Evolutionary conservation across 1,284 basidiomycete species (phyloP).

Genomic region (Moesziomyces globuligerus): DNA sequence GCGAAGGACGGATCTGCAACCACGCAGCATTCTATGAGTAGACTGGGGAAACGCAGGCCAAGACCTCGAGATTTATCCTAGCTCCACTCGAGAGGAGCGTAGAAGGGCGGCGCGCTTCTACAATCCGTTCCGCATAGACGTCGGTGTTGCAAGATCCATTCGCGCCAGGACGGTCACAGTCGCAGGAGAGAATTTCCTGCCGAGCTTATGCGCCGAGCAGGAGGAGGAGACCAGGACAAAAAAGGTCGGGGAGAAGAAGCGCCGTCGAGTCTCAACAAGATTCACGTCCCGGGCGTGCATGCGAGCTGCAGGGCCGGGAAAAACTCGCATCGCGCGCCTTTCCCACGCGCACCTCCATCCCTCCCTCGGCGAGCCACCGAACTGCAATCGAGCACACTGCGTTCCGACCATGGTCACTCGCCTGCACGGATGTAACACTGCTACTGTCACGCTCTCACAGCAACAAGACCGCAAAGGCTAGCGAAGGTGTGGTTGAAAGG

Average conservation of each 20-base stretch:
- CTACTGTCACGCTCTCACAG: too few species aligned
- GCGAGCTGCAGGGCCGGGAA: slow-evolving; percentile 29
- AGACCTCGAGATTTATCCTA: too few species aligned
- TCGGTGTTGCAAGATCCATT: too few species aligned
- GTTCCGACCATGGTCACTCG: too few species aligned
- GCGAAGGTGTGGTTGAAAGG: too few species aligned
- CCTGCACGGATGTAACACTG: too few species aligned
- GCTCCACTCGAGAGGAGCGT: too few species aligned
- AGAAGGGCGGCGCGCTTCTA: too few species aligned
- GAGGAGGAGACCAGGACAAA: background rate
- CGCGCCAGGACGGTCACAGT: background rate
- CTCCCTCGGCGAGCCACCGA: too few species aligned
- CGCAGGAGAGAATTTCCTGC: slow-evolving; percentile 4
- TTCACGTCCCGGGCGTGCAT: slow-evolving; percentile 29
- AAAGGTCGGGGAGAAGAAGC: background rate
- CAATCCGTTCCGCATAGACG: too few species aligned
- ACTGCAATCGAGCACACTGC: too few species aligned
- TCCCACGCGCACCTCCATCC: slow-evolving; percentile 1
- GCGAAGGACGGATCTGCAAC: slow-evolving; percentile 34
- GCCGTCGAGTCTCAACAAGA: slow-evolving; percentile 13
- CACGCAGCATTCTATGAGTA: slow-evolving; percentile 28
- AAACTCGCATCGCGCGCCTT: slow-evolving; percentile 15
- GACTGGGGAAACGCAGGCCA: background rate
- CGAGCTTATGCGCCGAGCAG: slow-evolving; percentile 2
- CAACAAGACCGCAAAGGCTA: too few species aligned